These are phyloP conservation scores for Penicillium sp. DNA, from an alignment of 2,329 filamentous ascomycete genomes.

Conservation along the genomic window DNA sequence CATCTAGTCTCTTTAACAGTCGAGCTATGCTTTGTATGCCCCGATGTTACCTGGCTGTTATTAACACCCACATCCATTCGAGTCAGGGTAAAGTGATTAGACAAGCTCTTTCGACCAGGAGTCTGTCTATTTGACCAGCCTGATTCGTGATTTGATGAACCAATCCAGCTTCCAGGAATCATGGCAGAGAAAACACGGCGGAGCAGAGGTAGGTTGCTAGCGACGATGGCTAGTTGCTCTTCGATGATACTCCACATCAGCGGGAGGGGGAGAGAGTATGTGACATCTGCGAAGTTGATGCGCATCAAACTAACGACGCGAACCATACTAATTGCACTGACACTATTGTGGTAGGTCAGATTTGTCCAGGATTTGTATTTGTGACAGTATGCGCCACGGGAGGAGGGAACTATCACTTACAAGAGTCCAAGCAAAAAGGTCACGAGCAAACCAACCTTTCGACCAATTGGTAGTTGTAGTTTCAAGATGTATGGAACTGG, in stretches of 20 bases:
- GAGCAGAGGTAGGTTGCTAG: neutral
- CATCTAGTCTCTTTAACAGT: neutral
- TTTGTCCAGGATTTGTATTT: neutral
- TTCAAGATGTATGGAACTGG: conserved; percentile 24
- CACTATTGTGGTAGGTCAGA: conserved; percentile 4
- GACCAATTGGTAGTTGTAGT: conserved; percentile 17
- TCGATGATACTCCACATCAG: conserved; percentile 22
- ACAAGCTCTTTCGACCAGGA: neutral
- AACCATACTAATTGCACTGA: conserved; percentile 20
- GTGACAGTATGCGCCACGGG: too few relatives aligned
- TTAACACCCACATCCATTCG: neutral
- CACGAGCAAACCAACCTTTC: conserved; percentile 18
- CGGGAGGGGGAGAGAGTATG: conserved; percentile 14
- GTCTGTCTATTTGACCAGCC: neutral
- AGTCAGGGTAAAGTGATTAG: neutral
- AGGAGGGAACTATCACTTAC: conserved; percentile 12
- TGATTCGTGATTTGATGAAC: neutral
- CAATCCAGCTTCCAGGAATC: neutral
- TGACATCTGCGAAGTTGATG: conserved; percentile 16
- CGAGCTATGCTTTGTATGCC: neutral
- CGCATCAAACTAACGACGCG: conserved; percentile 14
- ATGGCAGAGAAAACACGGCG: neutral
- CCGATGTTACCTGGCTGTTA: neutral
- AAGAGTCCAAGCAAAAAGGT: conserved; percentile 24
- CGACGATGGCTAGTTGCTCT: conserved; percentile 14